phyloP scores from a whole-genome alignment of 2,329 filamentous ascomycete genomes.

The Lasiodiplodia gonubiensis region DNA sequence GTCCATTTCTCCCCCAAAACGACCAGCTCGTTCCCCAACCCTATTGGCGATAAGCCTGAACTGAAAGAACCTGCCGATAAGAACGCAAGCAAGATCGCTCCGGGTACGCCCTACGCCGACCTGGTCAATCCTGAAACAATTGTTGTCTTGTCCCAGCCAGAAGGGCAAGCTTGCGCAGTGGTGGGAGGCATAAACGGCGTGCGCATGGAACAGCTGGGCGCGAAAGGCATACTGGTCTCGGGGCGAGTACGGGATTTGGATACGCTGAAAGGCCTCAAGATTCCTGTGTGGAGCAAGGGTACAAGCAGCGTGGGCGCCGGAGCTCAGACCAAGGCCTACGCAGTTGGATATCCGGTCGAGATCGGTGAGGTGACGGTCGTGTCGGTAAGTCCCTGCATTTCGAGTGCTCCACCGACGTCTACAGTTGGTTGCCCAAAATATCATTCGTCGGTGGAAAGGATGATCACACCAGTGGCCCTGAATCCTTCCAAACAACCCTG shows the following conservation, averaged over 20 bases:
- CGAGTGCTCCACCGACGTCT: background rate
- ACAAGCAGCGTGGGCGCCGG: constrained; percentile 65
- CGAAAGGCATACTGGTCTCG: constrained; percentile 68
- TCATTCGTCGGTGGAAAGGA: background rate
- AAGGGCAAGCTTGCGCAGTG: constrained; percentile 70
- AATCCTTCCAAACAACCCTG: background rate
- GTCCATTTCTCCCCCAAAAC: constrained; percentile 67
- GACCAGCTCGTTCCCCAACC: constrained; percentile 43
- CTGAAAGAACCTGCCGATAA: constrained; percentile 14
- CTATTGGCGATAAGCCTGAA: constrained; percentile 5
- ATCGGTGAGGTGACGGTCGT: constrained; percentile 47
- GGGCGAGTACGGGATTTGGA: constrained; percentile 71
- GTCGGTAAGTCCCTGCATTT: constrained; percentile 34
- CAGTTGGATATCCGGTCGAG: constrained; percentile 48
- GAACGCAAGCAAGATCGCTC: constrained; percentile 58
- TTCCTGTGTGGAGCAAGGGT: constrained; percentile 61
- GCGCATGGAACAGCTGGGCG: constrained; percentile 68
- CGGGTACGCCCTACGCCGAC: constrained; percentile 72
- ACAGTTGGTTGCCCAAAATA: background rate
- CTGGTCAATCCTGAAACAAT: constrained; percentile 64
- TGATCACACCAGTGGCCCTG: background rate
- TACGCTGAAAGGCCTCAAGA: constrained; percentile 59
- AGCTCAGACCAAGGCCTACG: constrained; percentile 63
- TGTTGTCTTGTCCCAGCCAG: constrained; percentile 70
- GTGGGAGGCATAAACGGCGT: constrained; percentile 79